Conservation (phyloP, 129 eudicot species). For the Deinandra increscens region DNA sequence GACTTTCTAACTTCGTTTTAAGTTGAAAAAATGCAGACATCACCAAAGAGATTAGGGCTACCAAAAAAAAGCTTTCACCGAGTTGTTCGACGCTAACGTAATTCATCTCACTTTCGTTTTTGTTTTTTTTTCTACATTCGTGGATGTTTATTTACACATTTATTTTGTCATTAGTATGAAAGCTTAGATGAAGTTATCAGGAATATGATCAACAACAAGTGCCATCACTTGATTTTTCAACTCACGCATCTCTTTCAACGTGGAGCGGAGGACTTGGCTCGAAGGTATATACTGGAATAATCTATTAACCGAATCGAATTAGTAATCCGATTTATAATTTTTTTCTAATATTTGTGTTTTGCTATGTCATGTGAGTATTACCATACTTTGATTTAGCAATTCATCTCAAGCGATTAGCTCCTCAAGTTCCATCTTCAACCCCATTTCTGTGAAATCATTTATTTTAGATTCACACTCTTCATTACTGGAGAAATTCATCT, state of each 20-base stretch:
- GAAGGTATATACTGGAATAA: constrained; percentile 48
- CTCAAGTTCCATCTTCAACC: constrained; percentile 20
- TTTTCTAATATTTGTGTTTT: neutral
- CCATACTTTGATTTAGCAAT: too few relatives aligned
- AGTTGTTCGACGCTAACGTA: constrained; percentile 74
- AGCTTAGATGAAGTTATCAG: constrained; percentile 52
- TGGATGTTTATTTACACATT: neutral
- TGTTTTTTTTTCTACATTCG: neutral
- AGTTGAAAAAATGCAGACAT: too few relatives aligned
- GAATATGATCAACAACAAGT: constrained; percentile 63
- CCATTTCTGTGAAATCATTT: neutral
- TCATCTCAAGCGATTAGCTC: constrained; percentile 25
- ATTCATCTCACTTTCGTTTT: neutral
- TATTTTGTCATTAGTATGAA: constrained; percentile 25
- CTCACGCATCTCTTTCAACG: constrained; percentile 70
- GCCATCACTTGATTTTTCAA: constrained; percentile 70
- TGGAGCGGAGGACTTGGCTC: constrained; percentile 63
- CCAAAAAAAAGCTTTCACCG: constrained; percentile 74
- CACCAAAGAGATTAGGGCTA: constrained; percentile 67
- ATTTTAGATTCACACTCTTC: constrained; percentile 18
- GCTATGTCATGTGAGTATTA: too few relatives aligned
- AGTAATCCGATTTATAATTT: neutral
- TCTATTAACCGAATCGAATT: neutral
- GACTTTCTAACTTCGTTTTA: too few relatives aligned
- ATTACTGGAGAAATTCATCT: constrained; percentile 9